Evolutionary conservation across 2,329 filamentous ascomycete genomes (phyloP).

Genomic region (Pyrenophora teres): DNA sequence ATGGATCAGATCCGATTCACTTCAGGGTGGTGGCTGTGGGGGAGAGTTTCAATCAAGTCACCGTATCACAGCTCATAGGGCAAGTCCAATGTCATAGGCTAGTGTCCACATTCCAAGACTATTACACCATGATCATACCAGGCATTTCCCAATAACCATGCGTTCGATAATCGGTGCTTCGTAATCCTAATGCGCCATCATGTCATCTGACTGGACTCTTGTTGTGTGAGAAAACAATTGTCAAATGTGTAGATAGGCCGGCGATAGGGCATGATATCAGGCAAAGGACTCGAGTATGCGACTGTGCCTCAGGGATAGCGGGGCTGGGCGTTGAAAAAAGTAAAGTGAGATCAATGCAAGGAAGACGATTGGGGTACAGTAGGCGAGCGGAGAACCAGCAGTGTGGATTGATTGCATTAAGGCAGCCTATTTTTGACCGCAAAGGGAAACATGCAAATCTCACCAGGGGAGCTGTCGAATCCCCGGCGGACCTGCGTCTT

Average conservation of each 20-base stretch:
- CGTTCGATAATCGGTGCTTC: no score
- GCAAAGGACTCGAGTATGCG: not conserved
- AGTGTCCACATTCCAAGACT: slow-evolving; percentile 2
- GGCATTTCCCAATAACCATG: slow-evolving; percentile 1
- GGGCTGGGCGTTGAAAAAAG: slow-evolving; percentile 5
- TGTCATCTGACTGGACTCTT: not conserved
- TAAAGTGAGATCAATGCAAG: slow-evolving; percentile 8
- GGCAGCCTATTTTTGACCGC: not conserved
- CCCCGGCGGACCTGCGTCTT: slow-evolving; percentile 1
- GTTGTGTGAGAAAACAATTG: slow-evolving; percentile 3
- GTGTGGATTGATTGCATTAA: slow-evolving; percentile 5
- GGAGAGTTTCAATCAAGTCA: not conserved
- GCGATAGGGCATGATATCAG: not conserved
- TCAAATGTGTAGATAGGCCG: slow-evolving; percentile 10
- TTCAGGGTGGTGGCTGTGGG: not conserved
- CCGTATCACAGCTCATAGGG: not conserved
- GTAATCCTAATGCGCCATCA: no score
- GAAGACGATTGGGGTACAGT: slow-evolving; percentile 6
- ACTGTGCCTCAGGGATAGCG: slow-evolving; percentile 6
- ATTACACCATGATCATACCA: slow-evolving; percentile 5
- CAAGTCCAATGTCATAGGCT: not conserved
- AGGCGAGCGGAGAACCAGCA: slow-evolving; percentile 9
- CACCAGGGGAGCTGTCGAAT: slow-evolving; percentile 5
- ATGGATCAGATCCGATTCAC: not conserved
- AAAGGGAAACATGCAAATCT: slow-evolving; percentile 4